Conservation (phyloP, 306 rosid genomes). For the Trichosanthes cucumerina region DNA sequence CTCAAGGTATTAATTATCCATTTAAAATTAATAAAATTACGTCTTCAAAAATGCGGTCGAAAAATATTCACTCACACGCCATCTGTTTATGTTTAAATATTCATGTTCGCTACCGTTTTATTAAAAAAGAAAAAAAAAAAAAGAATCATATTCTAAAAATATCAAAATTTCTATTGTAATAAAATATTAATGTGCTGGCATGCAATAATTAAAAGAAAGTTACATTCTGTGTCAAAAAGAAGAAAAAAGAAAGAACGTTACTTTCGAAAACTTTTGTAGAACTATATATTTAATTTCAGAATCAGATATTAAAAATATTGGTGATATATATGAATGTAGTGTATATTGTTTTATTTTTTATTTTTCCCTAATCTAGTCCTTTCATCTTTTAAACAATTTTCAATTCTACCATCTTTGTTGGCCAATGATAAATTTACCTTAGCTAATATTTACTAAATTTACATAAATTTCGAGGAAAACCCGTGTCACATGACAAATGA, state of each 20-base stretch:
- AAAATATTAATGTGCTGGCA: background rate
- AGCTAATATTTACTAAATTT: background rate
- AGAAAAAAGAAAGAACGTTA: background rate
- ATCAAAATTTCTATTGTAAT: background rate
- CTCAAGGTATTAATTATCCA: too few relatives aligned
- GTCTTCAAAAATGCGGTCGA: too few relatives aligned
- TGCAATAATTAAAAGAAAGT: background rate
- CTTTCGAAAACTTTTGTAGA: background rate
- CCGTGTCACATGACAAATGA: too few relatives aligned
- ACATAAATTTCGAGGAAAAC: too few relatives aligned
- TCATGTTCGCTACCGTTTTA: background rate
- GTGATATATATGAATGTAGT: background rate
- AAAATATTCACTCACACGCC: background rate
- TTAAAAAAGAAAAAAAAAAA: too few relatives aligned
- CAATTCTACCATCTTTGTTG: background rate
- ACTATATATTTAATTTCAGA: background rate
- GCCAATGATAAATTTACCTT: too few relatives aligned
- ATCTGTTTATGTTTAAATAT: background rate
- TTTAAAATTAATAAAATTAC: too few relatives aligned
- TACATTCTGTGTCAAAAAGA: background rate
- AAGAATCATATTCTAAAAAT: background rate
- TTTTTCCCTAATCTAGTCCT: too few relatives aligned
- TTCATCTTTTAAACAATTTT: too few relatives aligned
- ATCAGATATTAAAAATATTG: background rate
- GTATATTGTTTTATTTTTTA: too few relatives aligned